Percentiles rank a stretch among this genome's conserved stretches.
These are phyloP conservation scores for Coelastrella sp. DNA, from an alignment of 139 green algal species.

Conservation along the genomic window DNA sequence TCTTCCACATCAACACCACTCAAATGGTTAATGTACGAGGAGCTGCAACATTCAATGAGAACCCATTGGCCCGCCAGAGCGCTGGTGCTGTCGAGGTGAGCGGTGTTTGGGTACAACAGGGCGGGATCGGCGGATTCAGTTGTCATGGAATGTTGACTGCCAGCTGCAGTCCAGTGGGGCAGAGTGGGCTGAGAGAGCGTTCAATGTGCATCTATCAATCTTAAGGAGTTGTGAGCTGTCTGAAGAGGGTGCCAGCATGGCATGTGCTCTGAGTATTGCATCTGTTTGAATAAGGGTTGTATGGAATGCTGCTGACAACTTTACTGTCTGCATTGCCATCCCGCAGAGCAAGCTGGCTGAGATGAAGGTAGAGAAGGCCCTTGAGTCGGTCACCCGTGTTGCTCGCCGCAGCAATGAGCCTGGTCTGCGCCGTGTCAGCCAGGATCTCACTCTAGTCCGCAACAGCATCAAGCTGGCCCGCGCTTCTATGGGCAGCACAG, in stretches of 20 bases:
- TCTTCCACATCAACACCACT: constrained; percentile 74
- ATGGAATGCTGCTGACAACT: background rate
- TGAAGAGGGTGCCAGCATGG: too few species aligned
- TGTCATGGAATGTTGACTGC: too few species aligned
- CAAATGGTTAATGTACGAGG: constrained; percentile 71
- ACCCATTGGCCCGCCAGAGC: constrained; percentile 49
- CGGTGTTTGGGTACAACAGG: background rate
- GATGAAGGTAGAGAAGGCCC: constrained; percentile 61
- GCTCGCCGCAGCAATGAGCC: constrained; percentile 44
- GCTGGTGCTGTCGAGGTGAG: constrained; percentile 58
- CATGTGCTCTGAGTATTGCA: too few species aligned
- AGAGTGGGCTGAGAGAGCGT: too few species aligned
- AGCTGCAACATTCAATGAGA: constrained; percentile 48
- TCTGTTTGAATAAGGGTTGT: background rate
- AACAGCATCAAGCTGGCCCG: constrained; percentile 50
- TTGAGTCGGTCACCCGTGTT: constrained; percentile 27
- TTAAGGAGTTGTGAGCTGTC: too few species aligned
- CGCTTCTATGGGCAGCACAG: constrained; percentile 29
- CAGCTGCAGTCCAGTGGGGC: too few species aligned
- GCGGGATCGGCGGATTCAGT: too few species aligned
- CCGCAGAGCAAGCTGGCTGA: constrained; percentile 73
- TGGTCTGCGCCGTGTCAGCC: constrained; percentile 41
- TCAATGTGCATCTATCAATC: too few species aligned
- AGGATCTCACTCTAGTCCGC: constrained; percentile 47
- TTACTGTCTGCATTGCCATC: background rate